Evolutionary conservation across 1,284 basidiomycete species (phyloP).

Genomic region (Blastosporella zonata): DNA sequence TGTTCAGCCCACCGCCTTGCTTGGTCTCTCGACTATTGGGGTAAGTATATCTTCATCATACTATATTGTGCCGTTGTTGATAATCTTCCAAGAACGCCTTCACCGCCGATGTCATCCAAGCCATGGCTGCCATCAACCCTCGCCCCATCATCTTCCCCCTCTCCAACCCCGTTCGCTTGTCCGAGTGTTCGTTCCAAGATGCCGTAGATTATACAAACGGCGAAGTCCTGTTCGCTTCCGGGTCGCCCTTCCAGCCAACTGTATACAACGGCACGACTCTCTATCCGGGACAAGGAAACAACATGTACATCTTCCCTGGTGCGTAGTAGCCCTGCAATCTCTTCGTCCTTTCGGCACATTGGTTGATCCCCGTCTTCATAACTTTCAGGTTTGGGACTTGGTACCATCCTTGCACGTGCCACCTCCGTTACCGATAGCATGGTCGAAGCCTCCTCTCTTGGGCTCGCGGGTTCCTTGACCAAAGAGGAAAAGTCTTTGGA

Average conservation of each 20-base stretch:
- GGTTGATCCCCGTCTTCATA: slow-evolving; percentile 18
- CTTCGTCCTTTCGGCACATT: slow-evolving; percentile 17
- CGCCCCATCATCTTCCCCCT: slow-evolving; percentile 95
- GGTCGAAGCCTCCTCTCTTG: slow-evolving; percentile 78
- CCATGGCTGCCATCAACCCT: slow-evolving; percentile 84
- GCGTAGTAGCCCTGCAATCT: slow-evolving; percentile 21
- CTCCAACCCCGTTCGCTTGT: slow-evolving; percentile 88
- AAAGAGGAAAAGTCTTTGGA: slow-evolving; percentile 63
- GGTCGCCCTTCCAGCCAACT: slow-evolving; percentile 82
- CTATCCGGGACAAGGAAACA: slow-evolving; percentile 90
- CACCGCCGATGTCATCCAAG: slow-evolving; percentile 68
- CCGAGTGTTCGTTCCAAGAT: slow-evolving; percentile 84
- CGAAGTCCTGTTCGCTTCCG: slow-evolving; percentile 83
- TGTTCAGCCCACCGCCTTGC: slow-evolving; percentile 87
- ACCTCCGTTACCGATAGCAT: slow-evolving; percentile 72
- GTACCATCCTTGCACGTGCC: slow-evolving; percentile 68
- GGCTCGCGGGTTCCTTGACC: slow-evolving; percentile 76
- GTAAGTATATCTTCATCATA: slow-evolving; percentile 31
- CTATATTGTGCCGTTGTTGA: neutral
- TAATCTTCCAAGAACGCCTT: slow-evolving; percentile 62
- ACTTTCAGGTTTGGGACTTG: slow-evolving; percentile 73
- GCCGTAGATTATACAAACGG: slow-evolving; percentile 77
- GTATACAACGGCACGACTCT: slow-evolving; percentile 57
- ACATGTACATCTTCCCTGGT: slow-evolving; percentile 82
- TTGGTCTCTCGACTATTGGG: slow-evolving; percentile 87